Evolutionary conservation across 495 filamentous ascomycete species (phyloP).

Genomic region (Achaetomiella virescens): DNA sequence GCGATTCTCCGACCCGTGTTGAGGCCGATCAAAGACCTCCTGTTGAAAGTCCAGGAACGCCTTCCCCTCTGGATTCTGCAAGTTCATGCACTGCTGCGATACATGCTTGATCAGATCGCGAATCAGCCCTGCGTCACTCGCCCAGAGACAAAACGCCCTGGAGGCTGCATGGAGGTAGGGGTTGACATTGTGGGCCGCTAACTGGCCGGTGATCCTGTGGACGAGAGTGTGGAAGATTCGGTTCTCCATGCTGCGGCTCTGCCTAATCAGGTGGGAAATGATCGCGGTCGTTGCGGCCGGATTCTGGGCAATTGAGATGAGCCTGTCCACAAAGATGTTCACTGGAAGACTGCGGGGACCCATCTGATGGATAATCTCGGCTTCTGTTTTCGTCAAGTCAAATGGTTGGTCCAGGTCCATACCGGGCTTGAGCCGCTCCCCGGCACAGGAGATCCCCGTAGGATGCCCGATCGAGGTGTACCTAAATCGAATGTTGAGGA

Average conservation of each 20-base stretch:
- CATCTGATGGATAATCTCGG: conserved; percentile 38
- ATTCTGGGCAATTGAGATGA: conserved; percentile 47
- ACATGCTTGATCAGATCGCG: conserved; percentile 32
- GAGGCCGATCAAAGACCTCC: conserved; percentile 27
- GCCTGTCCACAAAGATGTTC: conserved; percentile 46
- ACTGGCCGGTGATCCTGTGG: conserved; percentile 30
- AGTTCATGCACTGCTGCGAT: conserved; percentile 28
- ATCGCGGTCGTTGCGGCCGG: conserved; percentile 36
- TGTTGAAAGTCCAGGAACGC: conserved; percentile 40
- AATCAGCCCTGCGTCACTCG: conserved; percentile 21
- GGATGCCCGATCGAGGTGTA: conserved; percentile 3
- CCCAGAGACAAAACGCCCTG: conserved; percentile 30
- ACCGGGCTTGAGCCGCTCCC: conserved; percentile 22
- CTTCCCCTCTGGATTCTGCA: conserved; percentile 38
- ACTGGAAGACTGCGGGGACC: conserved; percentile 26
- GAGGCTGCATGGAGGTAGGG: conserved; percentile 36
- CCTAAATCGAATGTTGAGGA: conserved; percentile 37
- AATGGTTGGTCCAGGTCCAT: conserved; percentile 23
- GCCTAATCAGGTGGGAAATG: conserved; percentile 36
- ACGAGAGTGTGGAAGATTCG: conserved; percentile 30
- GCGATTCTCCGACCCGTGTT: conserved; percentile 19
- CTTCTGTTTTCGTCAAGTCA: conserved; percentile 35
- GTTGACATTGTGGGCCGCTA: conserved; percentile 20
- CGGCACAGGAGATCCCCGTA: not conserved
- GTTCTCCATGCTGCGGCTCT: conserved; percentile 30